A percentile compares a stretch with the other conserved stretches of the same genome.
phyloP scores from a whole-genome alignment of 768 basidiomycete genomes.

The Aureoboletus auriporus region DNA sequence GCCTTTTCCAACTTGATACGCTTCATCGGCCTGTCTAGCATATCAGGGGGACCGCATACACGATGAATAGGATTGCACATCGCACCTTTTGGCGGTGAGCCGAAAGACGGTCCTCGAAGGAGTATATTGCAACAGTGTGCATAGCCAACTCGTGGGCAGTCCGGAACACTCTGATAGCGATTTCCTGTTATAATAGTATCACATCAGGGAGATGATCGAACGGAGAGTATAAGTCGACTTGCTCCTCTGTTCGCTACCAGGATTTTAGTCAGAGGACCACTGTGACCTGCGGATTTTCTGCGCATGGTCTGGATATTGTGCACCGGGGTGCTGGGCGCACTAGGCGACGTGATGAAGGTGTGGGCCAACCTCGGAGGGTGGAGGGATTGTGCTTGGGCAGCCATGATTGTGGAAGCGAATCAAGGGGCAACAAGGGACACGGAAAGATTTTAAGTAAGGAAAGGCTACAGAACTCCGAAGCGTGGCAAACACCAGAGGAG shows the following conservation, averaged over 20 bases:
- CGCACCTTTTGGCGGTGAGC: conserved; percentile 95
- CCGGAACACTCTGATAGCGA: conserved; percentile 97
- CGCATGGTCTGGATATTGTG: conserved; percentile 91
- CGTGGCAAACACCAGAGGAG: not conserved
- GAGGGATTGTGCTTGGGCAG: conserved; percentile 35
- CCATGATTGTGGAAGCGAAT: conserved; percentile 21
- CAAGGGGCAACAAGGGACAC: conserved; percentile 4
- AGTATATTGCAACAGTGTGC: conserved; percentile 99
- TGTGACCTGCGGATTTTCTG: conserved; percentile 86
- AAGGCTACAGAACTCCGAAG: not conserved
- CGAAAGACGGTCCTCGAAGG: conserved; percentile 91
- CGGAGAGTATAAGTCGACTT: conserved; percentile 29
- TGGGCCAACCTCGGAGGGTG: conserved; percentile 72
- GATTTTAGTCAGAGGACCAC: conserved; percentile 87
- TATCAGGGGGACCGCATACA: conserved; percentile 28
- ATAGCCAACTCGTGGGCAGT: conserved; percentile 98
- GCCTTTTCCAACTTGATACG: conserved; percentile 96
- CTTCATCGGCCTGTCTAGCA: conserved; percentile 80
- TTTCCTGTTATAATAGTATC: conserved; percentile 60
- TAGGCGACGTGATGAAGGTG: conserved; percentile 71
- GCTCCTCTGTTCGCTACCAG: conserved; percentile 91
- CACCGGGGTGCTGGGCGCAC: conserved; percentile 78
- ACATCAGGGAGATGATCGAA: conserved; percentile 4
- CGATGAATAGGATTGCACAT: conserved; percentile 28
- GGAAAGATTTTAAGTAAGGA: conserved; percentile 8